phyloP scores from a whole-genome alignment of 352 stramenopile species.

The Phytophthora sojae region DNA sequence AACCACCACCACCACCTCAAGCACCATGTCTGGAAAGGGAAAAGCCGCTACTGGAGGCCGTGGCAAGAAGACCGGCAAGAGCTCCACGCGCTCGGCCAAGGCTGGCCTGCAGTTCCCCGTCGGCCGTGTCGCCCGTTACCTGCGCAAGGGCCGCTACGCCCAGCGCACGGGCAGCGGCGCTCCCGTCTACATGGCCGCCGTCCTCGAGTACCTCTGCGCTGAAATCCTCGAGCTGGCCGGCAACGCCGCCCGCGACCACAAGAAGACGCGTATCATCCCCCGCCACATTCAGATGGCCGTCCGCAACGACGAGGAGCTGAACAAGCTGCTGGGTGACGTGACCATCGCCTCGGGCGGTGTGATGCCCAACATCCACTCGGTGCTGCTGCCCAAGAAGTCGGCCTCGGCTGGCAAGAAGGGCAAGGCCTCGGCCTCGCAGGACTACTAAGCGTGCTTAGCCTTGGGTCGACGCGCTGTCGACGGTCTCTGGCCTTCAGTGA shows the following conservation, averaged over 20 bases:
- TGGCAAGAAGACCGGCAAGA: slow-evolving; percentile 76
- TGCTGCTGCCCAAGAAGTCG: slow-evolving; percentile 91
- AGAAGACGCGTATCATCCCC: slow-evolving; percentile 97
- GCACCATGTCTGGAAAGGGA: slow-evolving; percentile 80
- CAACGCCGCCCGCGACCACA: slow-evolving; percentile 96
- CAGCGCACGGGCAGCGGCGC: slow-evolving; percentile 92
- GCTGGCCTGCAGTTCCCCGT: slow-evolving; percentile 96
- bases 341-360: slow-evolving; percentile 97
- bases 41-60: slow-evolving; percentile 76
- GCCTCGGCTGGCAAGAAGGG: slow-evolving; percentile 57
- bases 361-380: slow-evolving; percentile 96
- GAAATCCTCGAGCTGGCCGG: slow-evolving; percentile 96
- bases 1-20: slow-evolving; percentile 43
- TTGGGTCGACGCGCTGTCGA: slow-evolving; percentile 87
- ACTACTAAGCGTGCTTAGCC: slow-evolving; percentile 77
- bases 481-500: slow-evolving; percentile 94
- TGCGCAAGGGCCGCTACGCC: slow-evolving; percentile 93
- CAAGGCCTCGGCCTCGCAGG: slow-evolving; percentile 60
- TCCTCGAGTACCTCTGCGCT: slow-evolving; percentile 95
- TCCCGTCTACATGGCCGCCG: slow-evolving; percentile 95
- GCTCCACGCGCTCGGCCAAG: slow-evolving; percentile 82
- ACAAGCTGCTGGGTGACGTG: slow-evolving; percentile 94
- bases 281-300: slow-evolving; percentile 97
- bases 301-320: slow-evolving; percentile 95
- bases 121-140: slow-evolving; percentile 94